phyloP scores from a whole-genome alignment of 768 basidiomycete genomes.

The Xerocomus brunneocitrinus region DNA sequence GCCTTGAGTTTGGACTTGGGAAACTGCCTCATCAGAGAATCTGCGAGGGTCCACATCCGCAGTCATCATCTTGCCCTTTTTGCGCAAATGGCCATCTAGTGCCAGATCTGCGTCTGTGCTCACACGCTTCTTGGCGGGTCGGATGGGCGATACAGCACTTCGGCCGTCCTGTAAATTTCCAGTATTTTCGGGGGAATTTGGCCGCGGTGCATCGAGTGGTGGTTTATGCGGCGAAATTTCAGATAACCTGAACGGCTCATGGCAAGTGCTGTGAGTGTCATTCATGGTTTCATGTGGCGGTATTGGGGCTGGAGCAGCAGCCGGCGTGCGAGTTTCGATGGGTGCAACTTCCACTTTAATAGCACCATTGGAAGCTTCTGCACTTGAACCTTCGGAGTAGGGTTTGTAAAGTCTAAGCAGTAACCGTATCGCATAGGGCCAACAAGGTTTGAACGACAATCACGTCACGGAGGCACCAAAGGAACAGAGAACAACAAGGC shows the following conservation, averaged over 20 bases:
- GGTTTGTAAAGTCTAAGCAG: slow-evolving; percentile 29
- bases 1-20: background rate
- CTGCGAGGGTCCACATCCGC: slow-evolving; percentile 9
- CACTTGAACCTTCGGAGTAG: slow-evolving; percentile 10
- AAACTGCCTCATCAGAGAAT: slow-evolving; percentile 16
- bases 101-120: slow-evolving; percentile 25
- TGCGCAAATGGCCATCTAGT: slow-evolving; percentile 21
- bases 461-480: slow-evolving; percentile 25
- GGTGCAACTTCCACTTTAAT: slow-evolving; percentile 7
- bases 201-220: background rate
- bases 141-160: slow-evolving; percentile 36
- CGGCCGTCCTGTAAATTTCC: slow-evolving; percentile 18
- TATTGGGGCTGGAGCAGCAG: background rate
- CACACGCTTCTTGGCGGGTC: slow-evolving; percentile 46
- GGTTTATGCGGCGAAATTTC: slow-evolving; percentile 46
- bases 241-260: slow-evolving; percentile 40
- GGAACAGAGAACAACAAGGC: slow-evolving; percentile 17
- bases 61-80: slow-evolving; percentile 29
- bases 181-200: slow-evolving; percentile 8
- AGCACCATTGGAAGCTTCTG: slow-evolving; percentile 8
- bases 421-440: slow-evolving; percentile 4
- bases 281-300: background rate
- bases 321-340: slow-evolving; percentile 5
- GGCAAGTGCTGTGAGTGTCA: background rate
- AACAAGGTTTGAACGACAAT: slow-evolving; percentile 23